phyloP scores from a whole-genome alignment of 805 yeast species.

The Cyberlindnera nakhonratchasimensis region DNA sequence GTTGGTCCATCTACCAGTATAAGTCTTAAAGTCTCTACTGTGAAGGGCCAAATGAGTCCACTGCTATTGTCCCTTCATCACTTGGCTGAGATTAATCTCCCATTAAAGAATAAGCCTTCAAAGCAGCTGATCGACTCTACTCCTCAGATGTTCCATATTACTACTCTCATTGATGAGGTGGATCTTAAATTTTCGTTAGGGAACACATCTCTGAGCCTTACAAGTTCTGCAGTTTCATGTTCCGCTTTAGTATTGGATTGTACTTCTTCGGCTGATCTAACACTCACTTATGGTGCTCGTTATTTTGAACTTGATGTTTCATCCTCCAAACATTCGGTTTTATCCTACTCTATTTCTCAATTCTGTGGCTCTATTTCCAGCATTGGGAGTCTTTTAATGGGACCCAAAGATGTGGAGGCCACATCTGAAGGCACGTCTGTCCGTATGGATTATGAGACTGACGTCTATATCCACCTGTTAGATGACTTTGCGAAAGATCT shows the following conservation, averaged over 20 bases:
- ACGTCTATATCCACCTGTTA: constrained; percentile 5
- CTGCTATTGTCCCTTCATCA: constrained; percentile 8
- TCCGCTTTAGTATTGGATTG: neutral
- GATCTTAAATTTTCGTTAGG: constrained; percentile 12
- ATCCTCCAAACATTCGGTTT: constrained; percentile 8
- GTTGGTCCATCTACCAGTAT: neutral
- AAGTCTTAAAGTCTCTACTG: constrained; percentile 6
- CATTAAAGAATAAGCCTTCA: neutral
- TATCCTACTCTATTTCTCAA: constrained; percentile 14
- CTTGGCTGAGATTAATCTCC: constrained; percentile 1
- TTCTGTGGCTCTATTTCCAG: constrained; percentile 3
- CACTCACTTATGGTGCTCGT: constrained; percentile 8
- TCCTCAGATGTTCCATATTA: neutral
- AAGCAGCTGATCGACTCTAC: neutral
- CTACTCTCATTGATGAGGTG: constrained; percentile 10
- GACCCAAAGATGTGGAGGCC: constrained; percentile 6
- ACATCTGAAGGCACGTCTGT: constrained; percentile 8
- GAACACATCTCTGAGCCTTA: constrained; percentile 6
- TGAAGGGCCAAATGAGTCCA: constrained; percentile 11
- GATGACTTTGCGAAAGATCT: constrained; percentile 6
- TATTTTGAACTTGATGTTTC: constrained; percentile 17
- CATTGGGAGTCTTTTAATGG: neutral
- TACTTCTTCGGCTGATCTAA: neutral
- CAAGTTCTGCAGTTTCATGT: constrained; percentile 10
- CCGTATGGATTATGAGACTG: constrained; percentile 10